Base-by-base conservation (phyloP, 345 rosid genomes). In the Luvunga scandens region DNA sequence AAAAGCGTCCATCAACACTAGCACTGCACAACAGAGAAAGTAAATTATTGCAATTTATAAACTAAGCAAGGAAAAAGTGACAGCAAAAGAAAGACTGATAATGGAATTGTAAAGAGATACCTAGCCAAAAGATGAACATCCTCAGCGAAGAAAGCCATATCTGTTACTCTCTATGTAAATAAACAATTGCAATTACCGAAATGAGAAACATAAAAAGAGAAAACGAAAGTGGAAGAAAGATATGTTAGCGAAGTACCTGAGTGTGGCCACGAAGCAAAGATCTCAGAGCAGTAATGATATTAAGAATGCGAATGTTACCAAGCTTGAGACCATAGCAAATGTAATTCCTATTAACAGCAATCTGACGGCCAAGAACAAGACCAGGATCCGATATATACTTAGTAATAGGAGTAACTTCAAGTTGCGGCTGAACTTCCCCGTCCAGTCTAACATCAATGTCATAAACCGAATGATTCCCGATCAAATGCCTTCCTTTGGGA, bases 51-150 rank as follows among this genome's bases (percentile, higher is more conserved):
- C 28, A 8, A 60, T 77, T 45, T 45, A 45, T 45, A 45, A 45
- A 45, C 50, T 13, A 13, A 45, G 50, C 18, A 45, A 13, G 50
- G 50, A 45, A 12, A 45, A 45, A 45, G 50, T 1, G 16, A 56
- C 61, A 53, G 25, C 7, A 62, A 34, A 28, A 6, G 69, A 22
- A 5, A 65, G 9, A 10, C 9, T 25, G 13, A 27, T 21, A 5
- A 1, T 10, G n/a, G 60, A n/a, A 66, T 34, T 34, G 24, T 24
- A 79, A 73, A 63, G 53, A 57, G 45, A 39, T 84, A 92, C 97
- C 94, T 92, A 57, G 97, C 94, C 79, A 92, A 78, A 71, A 90
- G 90, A 83, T 92, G 94, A 82, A 92, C 97, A 88, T 92, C 97
- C 82, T 92, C 94, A 5, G 94, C 91, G 48, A 92, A 92, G 85